Evolutionary conservation across 495 filamentous ascomycete species (phyloP).

Genomic region (Penicillium angulare): DNA sequence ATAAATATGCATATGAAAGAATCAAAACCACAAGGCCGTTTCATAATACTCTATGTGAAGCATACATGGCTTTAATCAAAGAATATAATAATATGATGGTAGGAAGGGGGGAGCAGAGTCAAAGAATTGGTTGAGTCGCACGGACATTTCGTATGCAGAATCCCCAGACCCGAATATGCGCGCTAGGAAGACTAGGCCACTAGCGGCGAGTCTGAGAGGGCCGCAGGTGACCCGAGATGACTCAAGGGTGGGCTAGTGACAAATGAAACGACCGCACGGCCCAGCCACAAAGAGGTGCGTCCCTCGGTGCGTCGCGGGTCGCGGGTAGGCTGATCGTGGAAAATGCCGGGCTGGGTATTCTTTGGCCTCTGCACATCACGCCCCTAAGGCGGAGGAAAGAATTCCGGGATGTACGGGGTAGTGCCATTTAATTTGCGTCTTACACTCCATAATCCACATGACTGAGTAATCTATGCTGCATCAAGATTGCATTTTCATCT

Average conservation of each 20-base stretch:
- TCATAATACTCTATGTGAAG: no score
- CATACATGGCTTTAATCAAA: no score
- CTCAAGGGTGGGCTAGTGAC: slow-evolving; percentile 19
- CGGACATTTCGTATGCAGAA: slow-evolving; percentile 34
- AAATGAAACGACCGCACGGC: slow-evolving; percentile 21
- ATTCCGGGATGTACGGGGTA: no score
- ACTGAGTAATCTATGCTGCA: not conserved
- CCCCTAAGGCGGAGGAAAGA: not conserved
- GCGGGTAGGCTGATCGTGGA: slow-evolving; percentile 9
- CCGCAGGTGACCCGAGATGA: slow-evolving; percentile 33
- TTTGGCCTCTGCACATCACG: not conserved
- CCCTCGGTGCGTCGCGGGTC: no score
- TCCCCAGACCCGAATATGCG: slow-evolving; percentile 23
- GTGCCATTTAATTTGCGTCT: no score
- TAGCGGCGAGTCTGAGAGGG: slow-evolving; percentile 22
- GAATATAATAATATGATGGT: no score
- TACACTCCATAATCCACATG: not conserved
- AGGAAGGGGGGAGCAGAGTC: no score
- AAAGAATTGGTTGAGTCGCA: slow-evolving; percentile 13
- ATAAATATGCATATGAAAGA: not conserved
- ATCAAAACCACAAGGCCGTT: no score
- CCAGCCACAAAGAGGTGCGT: slow-evolving; percentile 8
- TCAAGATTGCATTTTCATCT: not conserved
- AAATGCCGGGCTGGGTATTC: not conserved
- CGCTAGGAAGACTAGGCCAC: slow-evolving; percentile 18